These are phyloP conservation scores for Mucor lusitanicus DNA, from an alignment of 371 early-diverging fungal species.

Conservation along the genomic window DNA sequence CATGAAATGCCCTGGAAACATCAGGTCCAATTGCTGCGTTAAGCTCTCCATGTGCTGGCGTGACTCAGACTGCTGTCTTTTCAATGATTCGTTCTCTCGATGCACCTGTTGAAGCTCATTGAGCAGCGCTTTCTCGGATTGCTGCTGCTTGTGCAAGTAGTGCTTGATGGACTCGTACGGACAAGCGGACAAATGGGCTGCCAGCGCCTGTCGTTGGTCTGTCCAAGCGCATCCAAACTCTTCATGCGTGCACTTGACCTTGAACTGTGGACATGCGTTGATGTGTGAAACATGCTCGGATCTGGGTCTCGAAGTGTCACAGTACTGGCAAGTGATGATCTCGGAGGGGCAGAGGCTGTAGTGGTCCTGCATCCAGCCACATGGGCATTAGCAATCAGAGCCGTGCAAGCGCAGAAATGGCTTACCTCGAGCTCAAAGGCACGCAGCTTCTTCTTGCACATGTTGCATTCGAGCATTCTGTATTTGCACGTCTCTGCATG, in stretches of 20 bases:
- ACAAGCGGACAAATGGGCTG: constrained; percentile 50
- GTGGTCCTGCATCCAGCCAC: constrained; percentile 50
- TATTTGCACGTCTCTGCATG: constrained; percentile 64
- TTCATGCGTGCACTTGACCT: constrained; percentile 49
- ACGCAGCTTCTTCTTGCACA: constrained; percentile 60
- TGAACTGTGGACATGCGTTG: constrained; percentile 53
- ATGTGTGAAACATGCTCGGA: constrained; percentile 55
- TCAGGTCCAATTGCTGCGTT: constrained; percentile 38
- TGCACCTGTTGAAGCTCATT: constrained; percentile 50
- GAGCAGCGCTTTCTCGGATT: constrained; percentile 41
- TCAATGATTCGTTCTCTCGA: constrained; percentile 47
- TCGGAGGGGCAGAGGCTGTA: constrained; percentile 61
- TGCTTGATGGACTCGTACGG: constrained; percentile 65
- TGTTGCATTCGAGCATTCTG: constrained; percentile 59
- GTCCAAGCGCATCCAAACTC: constrained; percentile 69
- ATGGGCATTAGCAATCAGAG: too few relatives aligned
- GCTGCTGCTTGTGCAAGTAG: constrained; percentile 51
- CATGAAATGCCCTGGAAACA: constrained; percentile 45
- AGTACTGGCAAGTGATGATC: constrained; percentile 61
- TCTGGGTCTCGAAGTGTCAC: constrained; percentile 51
- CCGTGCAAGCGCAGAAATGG: too few relatives aligned
- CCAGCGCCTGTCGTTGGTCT: constrained; percentile 47
- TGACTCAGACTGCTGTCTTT: constrained; percentile 43
- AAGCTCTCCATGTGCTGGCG: constrained; percentile 45
- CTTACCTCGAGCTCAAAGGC: constrained; percentile 50